phyloP scores from a whole-genome alignment of 129 eudicot genomes.

The Logfia minima region DNA sequence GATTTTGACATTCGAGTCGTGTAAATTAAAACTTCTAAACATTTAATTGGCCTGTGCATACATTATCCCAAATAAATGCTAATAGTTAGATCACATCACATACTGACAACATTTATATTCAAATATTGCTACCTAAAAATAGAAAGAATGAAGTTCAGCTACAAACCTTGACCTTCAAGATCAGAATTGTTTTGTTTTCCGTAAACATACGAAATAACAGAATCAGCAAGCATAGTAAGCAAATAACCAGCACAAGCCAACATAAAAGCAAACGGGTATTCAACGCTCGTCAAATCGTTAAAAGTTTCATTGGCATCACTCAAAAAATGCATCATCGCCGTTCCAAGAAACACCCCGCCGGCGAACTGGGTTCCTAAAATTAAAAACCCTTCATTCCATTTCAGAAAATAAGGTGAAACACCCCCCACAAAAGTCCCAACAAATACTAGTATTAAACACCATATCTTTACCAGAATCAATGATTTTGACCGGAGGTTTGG shows the following conservation, averaged over 20 bases:
- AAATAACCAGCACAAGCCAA: conserved; percentile 78
- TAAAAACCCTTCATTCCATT: conserved; percentile 80
- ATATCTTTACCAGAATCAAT: conserved; percentile 63
- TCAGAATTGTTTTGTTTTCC: conserved; percentile 36
- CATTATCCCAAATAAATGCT: too few relatives aligned
- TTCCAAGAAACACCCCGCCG: conserved; percentile 82
- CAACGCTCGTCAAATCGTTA: conserved; percentile 53
- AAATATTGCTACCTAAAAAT: too few relatives aligned
- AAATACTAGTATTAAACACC: conserved; percentile 75
- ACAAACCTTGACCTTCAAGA: conserved; percentile 53
- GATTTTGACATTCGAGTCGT: too few relatives aligned
- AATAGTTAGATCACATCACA: too few relatives aligned
- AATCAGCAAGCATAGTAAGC: conserved; percentile 89
- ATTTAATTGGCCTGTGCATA: too few relatives aligned
- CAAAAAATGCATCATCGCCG: conserved; percentile 86
- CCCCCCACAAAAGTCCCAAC: conserved; percentile 70
- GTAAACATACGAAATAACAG: conserved; percentile 53
- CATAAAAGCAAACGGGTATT: conserved; percentile 91
- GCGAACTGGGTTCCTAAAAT: conserved; percentile 87
- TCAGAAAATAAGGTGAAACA: conserved; percentile 69
- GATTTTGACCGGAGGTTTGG: conserved; percentile 56
- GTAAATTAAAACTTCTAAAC: too few relatives aligned
- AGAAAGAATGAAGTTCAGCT: neutral
- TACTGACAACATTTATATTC: too few relatives aligned
- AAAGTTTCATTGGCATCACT: conserved; percentile 86